phyloP scores from a whole-genome alignment of 345 rosid species.

The Nephelium lappaceum region DNA sequence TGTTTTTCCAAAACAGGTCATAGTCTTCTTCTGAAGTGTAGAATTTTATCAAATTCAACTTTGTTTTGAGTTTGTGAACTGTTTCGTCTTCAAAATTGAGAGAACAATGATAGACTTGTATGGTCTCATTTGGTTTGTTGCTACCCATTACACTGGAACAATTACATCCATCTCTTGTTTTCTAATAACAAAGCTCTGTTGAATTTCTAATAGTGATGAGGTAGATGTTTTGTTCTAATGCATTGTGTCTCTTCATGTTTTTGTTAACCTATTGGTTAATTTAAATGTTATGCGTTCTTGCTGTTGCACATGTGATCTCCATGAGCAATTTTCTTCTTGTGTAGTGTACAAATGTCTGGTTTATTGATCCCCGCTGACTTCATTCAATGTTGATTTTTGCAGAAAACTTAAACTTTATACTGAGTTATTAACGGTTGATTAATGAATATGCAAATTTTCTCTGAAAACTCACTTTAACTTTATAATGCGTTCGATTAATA shows the following conservation, averaged over 20 bases:
- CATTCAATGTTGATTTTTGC: background rate
- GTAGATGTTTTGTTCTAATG: background rate
- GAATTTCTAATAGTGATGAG: background rate
- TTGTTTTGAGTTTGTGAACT: background rate
- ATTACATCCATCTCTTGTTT: background rate
- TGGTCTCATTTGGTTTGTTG: slow-evolving; percentile 8
- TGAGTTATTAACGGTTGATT: background rate
- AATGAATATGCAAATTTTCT: background rate
- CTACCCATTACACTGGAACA: background rate
- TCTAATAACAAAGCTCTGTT: background rate
- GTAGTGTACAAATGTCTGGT: background rate
- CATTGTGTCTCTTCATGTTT: background rate
- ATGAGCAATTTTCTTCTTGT: background rate
- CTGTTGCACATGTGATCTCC: background rate
- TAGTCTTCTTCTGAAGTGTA: background rate
- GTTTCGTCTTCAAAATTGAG: background rate
- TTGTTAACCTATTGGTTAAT: background rate
- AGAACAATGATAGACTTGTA: slow-evolving; percentile 2
- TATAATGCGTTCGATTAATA: no score
- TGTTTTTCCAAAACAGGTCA: background rate
- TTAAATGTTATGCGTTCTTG: background rate
- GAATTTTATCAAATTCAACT: slow-evolving; percentile 13
- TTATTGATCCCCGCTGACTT: background rate
- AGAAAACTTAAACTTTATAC: background rate
- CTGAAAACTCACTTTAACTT: no score